Conservation (phyloP, 2,329 filamentous ascomycete genomes). For the Hymenoscyphus fraxineus region DNA sequence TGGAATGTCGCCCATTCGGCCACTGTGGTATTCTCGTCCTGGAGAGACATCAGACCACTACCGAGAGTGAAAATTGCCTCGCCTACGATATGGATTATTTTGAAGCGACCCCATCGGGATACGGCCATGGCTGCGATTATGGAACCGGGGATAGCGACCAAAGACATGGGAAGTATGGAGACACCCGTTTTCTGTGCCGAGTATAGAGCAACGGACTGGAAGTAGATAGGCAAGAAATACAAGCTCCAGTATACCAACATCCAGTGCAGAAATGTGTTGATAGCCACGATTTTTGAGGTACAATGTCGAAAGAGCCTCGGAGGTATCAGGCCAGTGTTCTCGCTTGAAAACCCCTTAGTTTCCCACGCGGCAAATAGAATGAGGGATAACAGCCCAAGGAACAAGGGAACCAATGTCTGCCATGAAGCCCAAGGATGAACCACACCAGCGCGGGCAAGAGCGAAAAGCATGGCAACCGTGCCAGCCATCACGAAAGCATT, state of each 20-base stretch:
- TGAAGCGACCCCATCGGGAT: constrained; percentile 27
- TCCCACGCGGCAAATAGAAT: not conserved
- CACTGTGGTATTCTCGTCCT: constrained; percentile 37
- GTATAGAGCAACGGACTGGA: constrained; percentile 2
- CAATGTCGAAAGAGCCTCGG: not conserved
- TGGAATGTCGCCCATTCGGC: constrained; percentile 42
- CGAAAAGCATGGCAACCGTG: constrained; percentile 40
- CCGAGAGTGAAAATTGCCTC: constrained; percentile 26
- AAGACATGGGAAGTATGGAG: not conserved
- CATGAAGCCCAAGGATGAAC: constrained; percentile 11
- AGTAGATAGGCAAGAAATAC: constrained; percentile 12
- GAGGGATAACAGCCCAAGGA: constrained; percentile 26
- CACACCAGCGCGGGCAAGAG: constrained; percentile 22
- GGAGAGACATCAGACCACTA: constrained; percentile 25
- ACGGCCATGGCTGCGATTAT: constrained; percentile 11
- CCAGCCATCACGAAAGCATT: constrained; percentile 41
- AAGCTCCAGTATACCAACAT: constrained; percentile 6
- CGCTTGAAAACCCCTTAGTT: not conserved
- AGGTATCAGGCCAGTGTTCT: not conserved
- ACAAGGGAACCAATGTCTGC: constrained; percentile 35
- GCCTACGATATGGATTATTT: constrained; percentile 30
- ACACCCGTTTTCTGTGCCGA: constrained; percentile 1
- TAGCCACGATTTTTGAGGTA: constrained; percentile 35
- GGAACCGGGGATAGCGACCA: constrained; percentile 32
- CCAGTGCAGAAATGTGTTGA: constrained; percentile 20